Evolutionary conservation across 2,329 filamentous ascomycete species (phyloP).

Genomic region (Thyridium curvatum): DNA sequence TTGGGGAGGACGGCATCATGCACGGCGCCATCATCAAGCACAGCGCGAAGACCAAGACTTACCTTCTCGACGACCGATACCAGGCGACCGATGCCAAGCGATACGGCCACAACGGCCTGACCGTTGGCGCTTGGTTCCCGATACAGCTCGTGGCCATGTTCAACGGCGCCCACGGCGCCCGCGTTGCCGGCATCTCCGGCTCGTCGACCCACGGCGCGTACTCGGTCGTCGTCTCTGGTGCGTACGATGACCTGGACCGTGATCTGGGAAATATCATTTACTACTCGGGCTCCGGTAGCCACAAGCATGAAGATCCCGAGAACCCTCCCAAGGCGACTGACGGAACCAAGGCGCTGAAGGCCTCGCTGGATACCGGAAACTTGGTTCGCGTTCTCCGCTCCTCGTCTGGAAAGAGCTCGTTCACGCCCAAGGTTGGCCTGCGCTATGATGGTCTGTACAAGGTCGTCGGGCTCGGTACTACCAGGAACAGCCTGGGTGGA

Average conservation of each 20-base stretch:
- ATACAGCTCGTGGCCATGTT: constrained; percentile 41
- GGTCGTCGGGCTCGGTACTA: constrained; percentile 6
- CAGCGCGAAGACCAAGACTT: constrained; percentile 1
- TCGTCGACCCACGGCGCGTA: constrained; percentile 36
- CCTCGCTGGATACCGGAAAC: constrained; percentile 5
- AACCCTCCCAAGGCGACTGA: not conserved
- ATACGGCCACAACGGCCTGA: constrained; percentile 24
- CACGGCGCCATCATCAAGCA: constrained; percentile 14
- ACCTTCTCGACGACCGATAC: constrained; percentile 12
- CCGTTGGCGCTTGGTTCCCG: constrained; percentile 44
- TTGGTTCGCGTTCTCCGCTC: constrained; percentile 23
- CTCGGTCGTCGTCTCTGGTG: constrained; percentile 36
- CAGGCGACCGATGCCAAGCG: constrained; percentile 9
- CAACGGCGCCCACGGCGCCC: constrained; percentile 45
- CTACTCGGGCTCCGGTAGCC: constrained; percentile 19
- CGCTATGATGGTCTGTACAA: constrained; percentile 29
- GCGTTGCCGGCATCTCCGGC: constrained; percentile 45
- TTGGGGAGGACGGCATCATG: constrained; percentile 21
- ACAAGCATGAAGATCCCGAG: constrained; percentile 7
- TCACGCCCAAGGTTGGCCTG: constrained; percentile 18
- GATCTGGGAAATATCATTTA: constrained; percentile 14
- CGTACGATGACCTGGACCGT: constrained; percentile 16
- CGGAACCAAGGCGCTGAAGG: constrained; percentile 13
- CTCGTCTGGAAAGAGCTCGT: constrained; percentile 5
- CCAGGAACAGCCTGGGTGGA: constrained; percentile 11